Percentiles rank a stretch among this genome's conserved stretches.
These are phyloP conservation scores for Stephania yunnanensis DNA, from an alignment of 164 flowering plant species.

Conservation along the genomic window DNA sequence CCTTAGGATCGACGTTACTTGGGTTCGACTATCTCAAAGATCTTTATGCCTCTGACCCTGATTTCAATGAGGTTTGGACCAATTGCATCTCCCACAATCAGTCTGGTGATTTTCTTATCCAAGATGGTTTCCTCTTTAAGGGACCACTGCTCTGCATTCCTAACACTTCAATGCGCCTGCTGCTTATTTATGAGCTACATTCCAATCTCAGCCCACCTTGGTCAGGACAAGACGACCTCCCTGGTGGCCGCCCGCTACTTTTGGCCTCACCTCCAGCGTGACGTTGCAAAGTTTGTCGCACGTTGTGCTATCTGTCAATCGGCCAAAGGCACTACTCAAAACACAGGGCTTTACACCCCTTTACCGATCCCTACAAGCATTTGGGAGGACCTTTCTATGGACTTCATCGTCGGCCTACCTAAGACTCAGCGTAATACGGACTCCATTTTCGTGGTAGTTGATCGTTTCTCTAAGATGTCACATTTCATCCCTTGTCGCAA, in stretches of 20 bases:
- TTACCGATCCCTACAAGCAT: neutral
- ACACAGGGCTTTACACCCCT: neutral
- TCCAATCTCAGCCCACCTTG: neutral
- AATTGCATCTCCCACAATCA: neutral
- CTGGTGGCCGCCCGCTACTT: neutral
- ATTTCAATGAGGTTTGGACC: neutral
- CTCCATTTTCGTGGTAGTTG: neutral
- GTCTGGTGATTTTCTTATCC: neutral
- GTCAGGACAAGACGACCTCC: neutral
- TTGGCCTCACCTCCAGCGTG: neutral
- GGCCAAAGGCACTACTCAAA: neutral
- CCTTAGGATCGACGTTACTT: neutral
- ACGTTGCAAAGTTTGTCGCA: neutral
- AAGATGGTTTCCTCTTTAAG: neutral
- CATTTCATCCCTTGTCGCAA: neutral
- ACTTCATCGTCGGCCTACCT: neutral
- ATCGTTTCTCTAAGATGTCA: neutral
- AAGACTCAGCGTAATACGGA: neutral
- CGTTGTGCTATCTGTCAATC: neutral
- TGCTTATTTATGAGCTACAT: neutral
- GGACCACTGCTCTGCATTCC: neutral
- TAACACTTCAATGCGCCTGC: neutral
- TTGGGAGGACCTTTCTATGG: slow-evolving; percentile 1
- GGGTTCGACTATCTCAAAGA: neutral
- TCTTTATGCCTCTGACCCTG: neutral